These are phyloP conservation scores for Xylaria scruposa DNA, from an alignment of 495 filamentous ascomycete genomes.

Conservation along the genomic window DNA sequence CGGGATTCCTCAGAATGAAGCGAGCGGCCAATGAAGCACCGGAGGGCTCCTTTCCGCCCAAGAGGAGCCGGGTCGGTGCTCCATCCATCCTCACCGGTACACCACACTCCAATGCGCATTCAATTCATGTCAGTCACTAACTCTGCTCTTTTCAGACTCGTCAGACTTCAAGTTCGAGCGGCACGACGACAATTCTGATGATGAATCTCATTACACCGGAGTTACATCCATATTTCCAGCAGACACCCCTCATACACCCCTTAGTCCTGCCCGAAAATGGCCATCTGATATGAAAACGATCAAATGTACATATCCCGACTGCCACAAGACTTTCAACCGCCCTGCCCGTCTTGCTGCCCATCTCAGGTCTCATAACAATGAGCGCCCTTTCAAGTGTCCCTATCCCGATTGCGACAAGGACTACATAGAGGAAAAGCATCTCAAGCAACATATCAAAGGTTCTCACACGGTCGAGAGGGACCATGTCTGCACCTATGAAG, in stretches of 20 bases:
- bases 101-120: not conserved
- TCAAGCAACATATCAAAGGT: conserved; percentile 81
- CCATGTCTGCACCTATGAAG: conserved; percentile 71
- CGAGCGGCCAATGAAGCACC: conserved; percentile 31
- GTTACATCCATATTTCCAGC: conserved; percentile 42
- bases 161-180: conserved; percentile 26
- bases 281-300: conserved; percentile 78
- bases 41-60: conserved; percentile 21
- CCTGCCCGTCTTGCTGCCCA: conserved; percentile 82
- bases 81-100: conserved; percentile 6
- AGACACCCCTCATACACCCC: conserved; percentile 58
- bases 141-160: conserved; percentile 10
- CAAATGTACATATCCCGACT: conserved; percentile 71
- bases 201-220: conserved; percentile 52
- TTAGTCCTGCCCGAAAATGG: conserved; percentile 62
- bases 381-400: conserved; percentile 74
- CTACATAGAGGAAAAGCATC: conserved; percentile 81
- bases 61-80: conserved; percentile 24
- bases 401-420: conserved; percentile 75
- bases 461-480: conserved; percentile 75
- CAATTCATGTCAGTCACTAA: conserved; percentile 19
- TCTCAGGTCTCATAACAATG: conserved; percentile 78
- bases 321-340: conserved; percentile 84
- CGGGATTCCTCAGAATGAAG: conserved; percentile 36
- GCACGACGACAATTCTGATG: conserved; percentile 40